Evolutionary conservation across 495 filamentous ascomycete genomes (phyloP).

Genomic region (Recurvomyces mirabilis): DNA sequence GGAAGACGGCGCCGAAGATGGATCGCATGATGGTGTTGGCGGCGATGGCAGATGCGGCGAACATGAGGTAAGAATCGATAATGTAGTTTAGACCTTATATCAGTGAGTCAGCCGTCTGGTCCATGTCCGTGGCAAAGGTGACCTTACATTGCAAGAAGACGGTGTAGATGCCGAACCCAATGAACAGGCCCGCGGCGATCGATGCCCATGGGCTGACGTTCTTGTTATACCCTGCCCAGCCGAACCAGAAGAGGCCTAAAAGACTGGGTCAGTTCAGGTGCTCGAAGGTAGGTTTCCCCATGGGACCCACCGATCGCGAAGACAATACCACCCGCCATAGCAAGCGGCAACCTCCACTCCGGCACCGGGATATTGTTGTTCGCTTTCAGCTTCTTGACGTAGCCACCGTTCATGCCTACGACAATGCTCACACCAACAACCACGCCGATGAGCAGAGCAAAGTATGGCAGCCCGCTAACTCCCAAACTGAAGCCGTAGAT

Average conservation of each 20-base stretch:
- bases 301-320: constrained; percentile 18
- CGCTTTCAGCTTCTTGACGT: constrained; percentile 20
- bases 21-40: constrained; percentile 26
- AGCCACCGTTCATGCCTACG: constrained; percentile 17
- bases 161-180: constrained; percentile 26
- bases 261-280: neutral
- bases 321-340: constrained; percentile 22
- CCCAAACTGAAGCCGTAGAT: constrained; percentile 36
- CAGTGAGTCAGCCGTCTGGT: too few species aligned
- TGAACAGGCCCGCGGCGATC: constrained; percentile 17
- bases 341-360: constrained; percentile 27
- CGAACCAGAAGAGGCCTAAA: constrained; percentile 29
- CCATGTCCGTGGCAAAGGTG: too few species aligned
- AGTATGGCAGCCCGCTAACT: constrained; percentile 37
- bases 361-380: constrained; percentile 25
- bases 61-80: constrained; percentile 20
- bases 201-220: constrained; percentile 26
- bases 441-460: constrained; percentile 40
- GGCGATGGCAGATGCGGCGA: constrained; percentile 24
- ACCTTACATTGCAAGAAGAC: constrained; percentile 27
- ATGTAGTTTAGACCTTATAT: constrained; percentile 27
- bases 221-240: constrained; percentile 31
- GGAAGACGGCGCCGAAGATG: constrained; percentile 24
- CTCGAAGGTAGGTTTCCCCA: neutral
- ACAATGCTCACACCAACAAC: constrained; percentile 23